phyloP scores from a whole-genome alignment of 2,329 filamentous ascomycete genomes.

The Ceratocystis diversiconidia region DNA sequence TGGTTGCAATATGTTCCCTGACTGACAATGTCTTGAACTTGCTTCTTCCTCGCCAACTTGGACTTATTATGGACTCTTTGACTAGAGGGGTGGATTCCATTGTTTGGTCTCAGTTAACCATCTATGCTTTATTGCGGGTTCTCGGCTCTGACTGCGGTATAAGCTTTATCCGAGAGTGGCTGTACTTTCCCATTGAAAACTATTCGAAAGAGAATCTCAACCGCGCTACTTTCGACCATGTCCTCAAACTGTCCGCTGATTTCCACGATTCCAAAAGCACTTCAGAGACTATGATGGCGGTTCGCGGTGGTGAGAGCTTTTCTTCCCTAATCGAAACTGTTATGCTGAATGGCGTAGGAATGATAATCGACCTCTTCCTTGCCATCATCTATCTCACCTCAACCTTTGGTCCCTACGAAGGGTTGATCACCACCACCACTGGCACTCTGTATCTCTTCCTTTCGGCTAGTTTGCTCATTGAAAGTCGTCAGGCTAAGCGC shows the following conservation, averaged over 20 bases:
- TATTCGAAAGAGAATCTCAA: conserved; percentile 41
- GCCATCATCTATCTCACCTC: conserved; percentile 46
- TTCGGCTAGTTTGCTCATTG: conserved; percentile 37
- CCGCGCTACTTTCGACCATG: conserved; percentile 43
- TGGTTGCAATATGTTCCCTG: conserved; percentile 56
- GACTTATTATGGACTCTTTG: conserved; percentile 60
- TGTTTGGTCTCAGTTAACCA: conserved; percentile 38
- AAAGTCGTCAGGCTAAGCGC: conserved; percentile 35
- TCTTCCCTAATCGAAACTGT: conserved; percentile 44
- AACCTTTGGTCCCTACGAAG: conserved; percentile 46
- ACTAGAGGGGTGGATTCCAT: conserved; percentile 34
- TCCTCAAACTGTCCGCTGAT: conserved; percentile 46
- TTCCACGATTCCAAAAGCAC: conserved; percentile 48
- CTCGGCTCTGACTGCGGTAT: conserved; percentile 41
- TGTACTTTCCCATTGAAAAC: conserved; percentile 45
- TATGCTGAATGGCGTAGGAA: conserved; percentile 43
- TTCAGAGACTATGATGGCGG: conserved; percentile 43
- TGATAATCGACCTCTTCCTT: conserved; percentile 45
- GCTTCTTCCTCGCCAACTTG: conserved; percentile 66
- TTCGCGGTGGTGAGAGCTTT: conserved; percentile 39
- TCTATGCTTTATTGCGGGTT: conserved; percentile 39
- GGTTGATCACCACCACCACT: conserved; percentile 46
- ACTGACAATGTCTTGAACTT: conserved; percentile 59
- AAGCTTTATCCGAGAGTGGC: conserved; percentile 38
- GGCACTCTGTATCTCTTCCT: conserved; percentile 42